A percentile compares a stretch with the other conserved stretches of the same genome.
phyloP scores from a whole-genome alignment of 2,329 filamentous ascomycete species.

The Aspergillus amoenus region DNA sequence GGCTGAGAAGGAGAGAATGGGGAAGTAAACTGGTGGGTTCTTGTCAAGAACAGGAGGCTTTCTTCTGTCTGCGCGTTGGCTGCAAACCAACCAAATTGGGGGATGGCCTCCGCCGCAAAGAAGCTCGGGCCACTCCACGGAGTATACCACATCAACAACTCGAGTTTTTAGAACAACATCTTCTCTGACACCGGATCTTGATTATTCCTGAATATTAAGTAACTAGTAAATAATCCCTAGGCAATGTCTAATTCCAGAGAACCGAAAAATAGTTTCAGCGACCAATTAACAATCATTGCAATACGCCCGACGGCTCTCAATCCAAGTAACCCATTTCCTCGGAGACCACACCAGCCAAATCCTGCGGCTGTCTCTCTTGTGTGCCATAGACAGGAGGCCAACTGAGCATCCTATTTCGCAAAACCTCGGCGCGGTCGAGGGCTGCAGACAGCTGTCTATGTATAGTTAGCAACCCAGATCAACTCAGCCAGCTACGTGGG shows the following conservation, averaged over 20 bases:
- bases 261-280: background rate
- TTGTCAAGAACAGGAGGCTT: conserved; percentile 14
- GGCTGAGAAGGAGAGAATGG: conserved; percentile 11
- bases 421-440: conserved; percentile 49
- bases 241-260: background rate
- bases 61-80: conserved; percentile 3
- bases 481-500: background rate
- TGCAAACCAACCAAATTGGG: conserved; percentile 7
- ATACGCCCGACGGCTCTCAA: conserved; percentile 25
- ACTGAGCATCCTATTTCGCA: conserved; percentile 41
- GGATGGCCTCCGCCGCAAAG: background rate
- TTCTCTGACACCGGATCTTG: background rate
- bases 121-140: conserved; percentile 38
- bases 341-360: conserved; percentile 53
- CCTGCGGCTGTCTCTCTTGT: conserved; percentile 41
- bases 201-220: background rate
- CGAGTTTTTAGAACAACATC: background rate
- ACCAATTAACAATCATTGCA: background rate
- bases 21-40: background rate
- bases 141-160: background rate
- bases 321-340: conserved; percentile 59
- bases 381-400: conserved; percentile 54
- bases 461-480: background rate
- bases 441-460: conserved; percentile 49
- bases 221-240: background rate